Base-by-base conservation (phyloP, 148 eudicot genomes). In the Fagopyrum tataricum region DNA sequence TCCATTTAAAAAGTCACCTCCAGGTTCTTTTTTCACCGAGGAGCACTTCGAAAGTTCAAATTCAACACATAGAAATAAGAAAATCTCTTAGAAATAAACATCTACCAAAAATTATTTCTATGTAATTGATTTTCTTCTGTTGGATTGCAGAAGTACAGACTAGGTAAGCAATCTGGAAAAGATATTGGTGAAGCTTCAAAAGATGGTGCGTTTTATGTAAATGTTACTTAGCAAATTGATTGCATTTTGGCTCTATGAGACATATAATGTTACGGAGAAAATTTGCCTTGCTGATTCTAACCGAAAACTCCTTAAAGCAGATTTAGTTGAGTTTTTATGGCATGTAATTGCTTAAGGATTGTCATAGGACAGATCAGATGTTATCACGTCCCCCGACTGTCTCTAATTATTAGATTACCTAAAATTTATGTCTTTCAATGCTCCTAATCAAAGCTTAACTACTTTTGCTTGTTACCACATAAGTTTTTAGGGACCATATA, bases 121-220 rank as follows among this genome's bases (percentile, higher is more conserved):
- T 61, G n/a, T 39, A 37, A 64, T 17, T 64, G 69, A 64, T 37
- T 37, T 71, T 43, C 6, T 75, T 77, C 61, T 87, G 42, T 73
- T 81, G 71, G 72, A 70, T 80, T 81, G 74, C 96, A 90, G 96
- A 90, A 90, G 80, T 90, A 88, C 85, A 86, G 92, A 83, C 79
- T 88, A 80, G 96, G 96, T 78, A 90, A 90, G 90, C 96, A 86
- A 83, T 90, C 90, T 75, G 96, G 89, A 72, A 88, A 86, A 79
- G 96, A 90, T 78, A 79, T 86, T 76, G 82, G 81, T 86, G 96
- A 88, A 78, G 81, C 89, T 66, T 75, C 89, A 59, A 88, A 83
- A 80, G 92, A 90, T 79, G 92, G 96, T 88, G 88, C 80, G 90
- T 90, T 71, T 76, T 61, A 61, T 41, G 48, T 72, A 21, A 62